A percentile compares a stretch with the other conserved stretches of the same genome.
Conservation (phyloP, 371 early-diverging fungal genomes). For the Dentiscutata heterogama region DNA sequence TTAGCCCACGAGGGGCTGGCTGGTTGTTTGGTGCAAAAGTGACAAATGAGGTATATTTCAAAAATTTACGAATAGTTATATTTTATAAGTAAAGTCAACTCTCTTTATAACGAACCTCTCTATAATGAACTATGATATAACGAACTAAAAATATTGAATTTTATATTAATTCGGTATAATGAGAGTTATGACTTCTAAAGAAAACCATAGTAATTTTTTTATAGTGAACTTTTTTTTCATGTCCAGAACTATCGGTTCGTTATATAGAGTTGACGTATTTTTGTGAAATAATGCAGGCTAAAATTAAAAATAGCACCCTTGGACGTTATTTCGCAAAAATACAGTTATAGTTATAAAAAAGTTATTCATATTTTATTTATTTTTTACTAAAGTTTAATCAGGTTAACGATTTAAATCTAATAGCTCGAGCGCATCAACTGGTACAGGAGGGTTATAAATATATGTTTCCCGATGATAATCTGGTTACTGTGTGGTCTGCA, state of each 20-base stretch:
- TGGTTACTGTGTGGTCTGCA: conserved; percentile 99
- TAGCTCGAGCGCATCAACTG: conserved; percentile 98
- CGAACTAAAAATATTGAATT: too few relatives aligned
- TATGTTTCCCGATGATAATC: conserved; percentile 95
- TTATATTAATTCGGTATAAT: too few relatives aligned
- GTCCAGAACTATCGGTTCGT: too few relatives aligned
- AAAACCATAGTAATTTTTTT: too few relatives aligned
- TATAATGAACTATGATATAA: too few relatives aligned
- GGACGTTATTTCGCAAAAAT: not conserved
- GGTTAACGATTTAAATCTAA: conserved; percentile 93
- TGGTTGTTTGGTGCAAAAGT: conserved; percentile 99
- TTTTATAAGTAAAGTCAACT: not conserved
- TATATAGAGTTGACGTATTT: too few relatives aligned
- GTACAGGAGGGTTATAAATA: conserved; percentile 98
- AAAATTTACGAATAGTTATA: not conserved
- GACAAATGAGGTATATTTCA: conserved; percentile 81
- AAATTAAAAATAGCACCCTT: too few relatives aligned
- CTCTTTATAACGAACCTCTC: too few relatives aligned
- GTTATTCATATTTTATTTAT: not conserved
- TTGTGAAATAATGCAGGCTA: not conserved
- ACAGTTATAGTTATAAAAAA: not conserved
- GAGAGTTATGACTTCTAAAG: too few relatives aligned
- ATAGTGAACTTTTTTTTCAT: too few relatives aligned
- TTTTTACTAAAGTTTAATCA: conserved; percentile 85
- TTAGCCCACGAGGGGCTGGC: conserved; percentile 98